Conservation (phyloP, 176 grass and related monocot genomes). For the Triticum urartu region DNA sequence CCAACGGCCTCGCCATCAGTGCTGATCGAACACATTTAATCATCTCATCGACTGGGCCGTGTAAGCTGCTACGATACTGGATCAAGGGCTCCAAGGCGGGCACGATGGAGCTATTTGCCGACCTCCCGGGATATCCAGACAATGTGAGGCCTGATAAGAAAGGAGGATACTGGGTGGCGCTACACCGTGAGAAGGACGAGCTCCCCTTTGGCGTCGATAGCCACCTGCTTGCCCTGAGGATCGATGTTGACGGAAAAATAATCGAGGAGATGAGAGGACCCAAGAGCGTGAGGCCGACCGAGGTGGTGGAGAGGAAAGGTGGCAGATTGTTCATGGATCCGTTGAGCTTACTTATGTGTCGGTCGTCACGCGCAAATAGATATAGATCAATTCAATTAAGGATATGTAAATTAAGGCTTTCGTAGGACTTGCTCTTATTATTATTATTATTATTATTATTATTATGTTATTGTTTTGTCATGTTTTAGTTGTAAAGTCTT, state of each 20-base stretch:
- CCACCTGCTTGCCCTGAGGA: not conserved
- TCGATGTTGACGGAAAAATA: not conserved
- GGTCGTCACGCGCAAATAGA: not conserved
- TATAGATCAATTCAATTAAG: not conserved
- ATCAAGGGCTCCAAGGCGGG: slow-evolving; percentile 7
- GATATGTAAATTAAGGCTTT: not conserved
- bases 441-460: too few relatives aligned
- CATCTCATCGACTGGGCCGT: not conserved
- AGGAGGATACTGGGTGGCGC: slow-evolving; percentile 34
- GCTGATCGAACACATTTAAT: not conserved
- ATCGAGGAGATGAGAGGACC: not conserved
- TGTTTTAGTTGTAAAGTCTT: too few relatives aligned
- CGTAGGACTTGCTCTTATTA: too few relatives aligned
- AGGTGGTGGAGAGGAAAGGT: not conserved
- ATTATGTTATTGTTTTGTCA: too few relatives aligned
- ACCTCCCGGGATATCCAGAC: slow-evolving; percentile 38
- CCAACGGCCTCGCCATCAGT: not conserved
- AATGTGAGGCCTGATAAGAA: slow-evolving; percentile 16
- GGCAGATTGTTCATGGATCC: not conserved
- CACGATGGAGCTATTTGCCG: not conserved
- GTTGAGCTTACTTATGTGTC: not conserved
- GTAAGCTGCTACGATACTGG: slow-evolving; percentile 31
- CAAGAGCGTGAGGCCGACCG: not conserved
- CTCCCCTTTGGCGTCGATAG: not conserved
- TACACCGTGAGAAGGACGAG: not conserved